A percentile compares a stretch with the other conserved stretches of the same genome.
These are phyloP conservation scores for Arabidopsis thaliana DNA, from an alignment of 345 rosid species.

Conservation along the genomic window TAIR10.1 NC_003076.8:17585501-17586000, in stretches of 20 bases:
- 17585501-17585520: neutral
- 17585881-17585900: neutral
- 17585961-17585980: constrained; percentile 44
- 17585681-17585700: constrained; percentile 24
- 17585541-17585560: neutral
- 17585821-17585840: constrained; percentile 8
- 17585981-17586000: constrained; percentile 70
- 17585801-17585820: neutral
- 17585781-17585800: constrained; percentile 1
- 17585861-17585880: constrained; percentile 28
- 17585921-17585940: constrained; percentile 30
- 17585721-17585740: constrained; percentile 45
- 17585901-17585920: constrained; percentile 26
- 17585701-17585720: constrained; percentile 13
- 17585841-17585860: constrained; percentile 35
- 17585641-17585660: constrained; percentile 30
- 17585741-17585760: constrained; percentile 30
- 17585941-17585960: constrained; percentile 51
- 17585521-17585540: neutral
- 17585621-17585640: neutral
- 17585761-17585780: constrained; percentile 31
- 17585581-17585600: neutral
- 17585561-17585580: neutral
- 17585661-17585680: constrained; percentile 33
- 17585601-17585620: neutral